Percentiles rank a stretch among this genome's conserved stretches.
Conservation (phyloP, 805 yeast species). For the Kodamaea lidongshanica region DNA sequence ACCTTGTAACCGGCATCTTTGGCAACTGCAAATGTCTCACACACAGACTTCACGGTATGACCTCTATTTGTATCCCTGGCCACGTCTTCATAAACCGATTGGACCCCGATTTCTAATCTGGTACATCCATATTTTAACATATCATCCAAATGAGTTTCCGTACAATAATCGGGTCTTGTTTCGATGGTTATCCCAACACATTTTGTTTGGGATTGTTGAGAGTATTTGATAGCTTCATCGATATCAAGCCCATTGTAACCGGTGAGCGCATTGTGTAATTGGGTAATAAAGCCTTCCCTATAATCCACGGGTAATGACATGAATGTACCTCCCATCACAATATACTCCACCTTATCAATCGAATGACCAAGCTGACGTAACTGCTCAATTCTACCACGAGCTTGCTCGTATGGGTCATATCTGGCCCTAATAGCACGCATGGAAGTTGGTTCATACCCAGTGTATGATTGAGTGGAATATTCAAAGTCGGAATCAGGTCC, state of each 20-base stretch:
- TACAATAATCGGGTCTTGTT: constrained; percentile 97
- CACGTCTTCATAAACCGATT: constrained; percentile 94
- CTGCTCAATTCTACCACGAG: constrained; percentile 95
- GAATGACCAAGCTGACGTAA: constrained; percentile 91
- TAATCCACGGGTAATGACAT: constrained; percentile 90
- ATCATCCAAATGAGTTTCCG: constrained; percentile 89
- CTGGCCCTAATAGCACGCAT: constrained; percentile 99
- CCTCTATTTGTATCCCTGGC: constrained; percentile 98
- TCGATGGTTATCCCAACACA: constrained; percentile 98
- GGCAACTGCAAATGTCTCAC: constrained; percentile 93
- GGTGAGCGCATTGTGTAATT: constrained; percentile 88
- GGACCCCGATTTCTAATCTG: constrained; percentile 94
- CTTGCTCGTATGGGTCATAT: constrained; percentile 97
- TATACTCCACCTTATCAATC: constrained; percentile 95
- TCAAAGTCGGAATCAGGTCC: constrained; percentile 99
- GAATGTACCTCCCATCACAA: constrained; percentile 98
- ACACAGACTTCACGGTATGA: constrained; percentile 92
- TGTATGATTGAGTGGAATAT: constrained; percentile 94
- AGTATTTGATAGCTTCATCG: constrained; percentile 84
- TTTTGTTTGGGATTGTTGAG: constrained; percentile 91
- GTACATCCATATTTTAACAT: constrained; percentile 97
- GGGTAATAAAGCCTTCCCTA: constrained; percentile 82
- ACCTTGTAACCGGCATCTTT: constrained; percentile 98
- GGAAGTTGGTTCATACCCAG: constrained; percentile 98
- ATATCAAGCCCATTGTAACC: constrained; percentile 84